These are phyloP conservation scores for Aspergillus awamori DNA, from an alignment of 2,329 filamentous ascomycete genomes.

Conservation along the genomic window DNA sequence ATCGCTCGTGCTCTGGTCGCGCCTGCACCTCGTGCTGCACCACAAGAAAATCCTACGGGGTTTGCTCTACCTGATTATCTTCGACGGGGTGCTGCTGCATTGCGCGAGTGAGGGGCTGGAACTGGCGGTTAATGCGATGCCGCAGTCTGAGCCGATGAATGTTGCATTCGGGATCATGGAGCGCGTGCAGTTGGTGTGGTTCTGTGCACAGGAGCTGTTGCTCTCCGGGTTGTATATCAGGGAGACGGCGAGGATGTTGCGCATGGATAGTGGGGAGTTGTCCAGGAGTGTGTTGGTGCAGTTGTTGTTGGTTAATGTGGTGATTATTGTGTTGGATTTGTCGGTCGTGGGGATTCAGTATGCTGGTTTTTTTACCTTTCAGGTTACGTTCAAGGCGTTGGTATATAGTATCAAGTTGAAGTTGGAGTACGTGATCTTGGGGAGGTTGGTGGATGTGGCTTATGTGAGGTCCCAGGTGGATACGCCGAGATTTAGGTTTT, in stretches of 20 bases:
- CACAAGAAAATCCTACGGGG: slow-evolving; percentile 38
- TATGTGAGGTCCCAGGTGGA: slow-evolving; percentile 13
- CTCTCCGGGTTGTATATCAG: slow-evolving; percentile 56
- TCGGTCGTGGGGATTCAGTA: slow-evolving; percentile 46
- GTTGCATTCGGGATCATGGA: slow-evolving; percentile 50
- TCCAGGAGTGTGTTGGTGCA: slow-evolving; percentile 45
- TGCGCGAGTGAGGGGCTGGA: slow-evolving; percentile 46
- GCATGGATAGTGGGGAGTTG: slow-evolving; percentile 44
- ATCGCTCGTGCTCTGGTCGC: slow-evolving; percentile 53
- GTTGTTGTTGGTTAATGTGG: slow-evolving; percentile 50
- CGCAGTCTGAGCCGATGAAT: slow-evolving; percentile 27
- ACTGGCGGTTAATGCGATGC: slow-evolving; percentile 39
- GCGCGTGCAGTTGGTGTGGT: slow-evolving; percentile 57
- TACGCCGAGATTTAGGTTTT: slow-evolving; percentile 11
- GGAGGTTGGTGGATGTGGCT: slow-evolving; percentile 39
- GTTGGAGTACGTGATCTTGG: slow-evolving; percentile 51
- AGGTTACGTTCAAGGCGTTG: slow-evolving; percentile 48
- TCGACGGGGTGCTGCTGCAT: slow-evolving; percentile 47
- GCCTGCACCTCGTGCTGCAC: slow-evolving; percentile 50
- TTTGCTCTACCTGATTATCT: slow-evolving; percentile 50
- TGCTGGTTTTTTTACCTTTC: slow-evolving; percentile 45
- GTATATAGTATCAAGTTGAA: slow-evolving; percentile 54
- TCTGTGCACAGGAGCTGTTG: slow-evolving; percentile 58
- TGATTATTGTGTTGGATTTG: slow-evolving; percentile 50
- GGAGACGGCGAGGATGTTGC: slow-evolving; percentile 55